Conservation (phyloP, 495 filamentous ascomycete species). For the Platismatia glauca region DNA sequence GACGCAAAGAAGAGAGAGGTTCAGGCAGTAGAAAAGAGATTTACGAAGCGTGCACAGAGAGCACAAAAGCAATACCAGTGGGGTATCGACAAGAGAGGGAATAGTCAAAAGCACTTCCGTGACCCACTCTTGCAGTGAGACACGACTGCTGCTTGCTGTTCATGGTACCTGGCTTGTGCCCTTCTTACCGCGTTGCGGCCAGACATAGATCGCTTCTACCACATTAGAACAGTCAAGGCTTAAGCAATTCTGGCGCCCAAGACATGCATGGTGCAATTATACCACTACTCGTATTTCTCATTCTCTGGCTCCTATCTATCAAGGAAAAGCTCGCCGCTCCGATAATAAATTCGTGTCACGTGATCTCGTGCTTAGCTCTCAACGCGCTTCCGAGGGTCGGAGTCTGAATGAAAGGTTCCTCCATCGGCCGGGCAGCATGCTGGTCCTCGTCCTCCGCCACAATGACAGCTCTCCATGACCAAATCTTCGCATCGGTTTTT, state of each 20-base stretch:
- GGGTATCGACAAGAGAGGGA: constrained; percentile 53
- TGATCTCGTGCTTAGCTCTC: not conserved
- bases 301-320: not conserved
- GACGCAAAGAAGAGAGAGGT: constrained; percentile 63
- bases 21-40: constrained; percentile 53
- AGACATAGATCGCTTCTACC: not conserved
- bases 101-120: constrained; percentile 71
- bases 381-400: no score
- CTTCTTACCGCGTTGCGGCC: not conserved
- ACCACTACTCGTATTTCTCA: not conserved
- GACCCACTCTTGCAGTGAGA: constrained; percentile 27
- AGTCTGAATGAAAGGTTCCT: no score
- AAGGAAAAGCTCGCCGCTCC: not conserved
- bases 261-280: not conserved
- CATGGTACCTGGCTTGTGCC: not conserved
- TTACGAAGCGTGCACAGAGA: constrained; percentile 51
- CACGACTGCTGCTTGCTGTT: not conserved
- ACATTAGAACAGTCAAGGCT: not conserved
- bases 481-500: constrained; percentile 46
- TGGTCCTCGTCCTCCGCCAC: not conserved
- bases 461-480: constrained; percentile 31
- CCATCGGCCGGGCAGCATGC: not conserved
- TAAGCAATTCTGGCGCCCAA: not conserved
- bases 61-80: constrained; percentile 50
- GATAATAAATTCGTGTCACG: not conserved